Percentiles rank a stretch among this genome's conserved stretches.
Conservation (phyloP, 768 basidiomycete species). For the Imleria badia region DNA sequence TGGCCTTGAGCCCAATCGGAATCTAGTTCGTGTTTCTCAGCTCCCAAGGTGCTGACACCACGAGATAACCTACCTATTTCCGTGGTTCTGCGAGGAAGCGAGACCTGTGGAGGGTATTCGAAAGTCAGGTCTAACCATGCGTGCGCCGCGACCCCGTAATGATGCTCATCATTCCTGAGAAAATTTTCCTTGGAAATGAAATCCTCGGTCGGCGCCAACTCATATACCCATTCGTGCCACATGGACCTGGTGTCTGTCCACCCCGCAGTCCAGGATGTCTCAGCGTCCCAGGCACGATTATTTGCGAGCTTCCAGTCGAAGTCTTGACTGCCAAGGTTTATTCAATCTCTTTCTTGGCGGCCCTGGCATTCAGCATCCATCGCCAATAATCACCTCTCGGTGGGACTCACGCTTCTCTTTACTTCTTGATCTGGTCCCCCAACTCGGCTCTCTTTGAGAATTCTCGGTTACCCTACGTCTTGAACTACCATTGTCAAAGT, state of each 20-base stretch:
- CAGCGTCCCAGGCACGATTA: conserved; percentile 81
- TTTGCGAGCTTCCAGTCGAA: conserved; percentile 55
- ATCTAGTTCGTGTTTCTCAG: no score
- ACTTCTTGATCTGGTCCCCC: conserved; percentile 86
- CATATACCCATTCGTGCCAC: conserved; percentile 61
- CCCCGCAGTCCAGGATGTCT: conserved; percentile 67
- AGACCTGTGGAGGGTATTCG: no score
- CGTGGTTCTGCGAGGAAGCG: no score
- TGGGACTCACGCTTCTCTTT: conserved; percentile 60
- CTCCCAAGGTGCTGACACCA: no score
- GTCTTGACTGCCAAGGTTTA: conserved; percentile 57
- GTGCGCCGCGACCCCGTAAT: no score
- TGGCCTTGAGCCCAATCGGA: no score
- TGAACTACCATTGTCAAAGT: conserved; percentile 86
- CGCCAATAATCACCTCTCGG: background rate
- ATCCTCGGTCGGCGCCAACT: background rate
- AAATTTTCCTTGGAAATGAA: no score
- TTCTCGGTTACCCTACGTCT: conserved; percentile 78
- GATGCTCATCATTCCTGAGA: no score
- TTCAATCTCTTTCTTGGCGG: conserved; percentile 61
- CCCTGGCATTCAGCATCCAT: conserved; percentile 36
- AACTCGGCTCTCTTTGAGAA: conserved; percentile 90
- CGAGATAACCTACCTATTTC: no score
- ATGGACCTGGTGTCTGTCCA: conserved; percentile 67
- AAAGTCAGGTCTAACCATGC: no score